These are phyloP conservation scores for Magnusiomyces ingens DNA, from an alignment of 1,139 yeast species.

Conservation along the genomic window DNA sequence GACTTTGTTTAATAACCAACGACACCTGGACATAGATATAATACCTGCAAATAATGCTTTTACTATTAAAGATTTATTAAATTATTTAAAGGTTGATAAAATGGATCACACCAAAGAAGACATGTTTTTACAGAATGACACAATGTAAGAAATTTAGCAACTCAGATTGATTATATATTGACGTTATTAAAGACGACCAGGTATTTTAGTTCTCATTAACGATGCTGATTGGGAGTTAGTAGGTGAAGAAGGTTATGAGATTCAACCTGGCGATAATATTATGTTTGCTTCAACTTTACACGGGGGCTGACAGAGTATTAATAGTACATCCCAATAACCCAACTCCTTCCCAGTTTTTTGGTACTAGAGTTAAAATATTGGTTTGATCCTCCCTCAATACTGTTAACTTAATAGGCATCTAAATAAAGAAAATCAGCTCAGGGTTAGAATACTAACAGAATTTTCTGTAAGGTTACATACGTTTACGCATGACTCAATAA, in stretches of 20 bases:
- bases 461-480: too few relatives aligned
- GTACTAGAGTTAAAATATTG: too few relatives aligned
- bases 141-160: conserved; percentile 26
- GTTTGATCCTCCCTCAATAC: too few relatives aligned
- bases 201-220: conserved; percentile 82
- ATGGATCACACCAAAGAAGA: conserved; percentile 57
- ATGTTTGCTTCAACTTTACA: conserved; percentile 91
- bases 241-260: conserved; percentile 72
- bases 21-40: conserved; percentile 43
- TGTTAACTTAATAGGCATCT: too few relatives aligned
- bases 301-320: conserved; percentile 76
- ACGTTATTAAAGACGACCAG: conserved; percentile 58
- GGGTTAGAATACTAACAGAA: too few relatives aligned
- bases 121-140: conserved; percentile 75
- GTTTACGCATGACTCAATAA: too few relatives aligned
- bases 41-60: conserved; percentile 35
- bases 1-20: conserved; percentile 49
- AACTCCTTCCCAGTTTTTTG: too few relatives aligned
- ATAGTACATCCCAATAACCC: too few relatives aligned
- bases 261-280: conserved; percentile 70
- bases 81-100: conserved; percentile 42
- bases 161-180: too few relatives aligned
- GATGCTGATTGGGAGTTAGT: conserved; percentile 98
- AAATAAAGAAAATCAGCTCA: too few relatives aligned
- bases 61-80: conserved; percentile 52